A percentile compares a stretch with the other conserved stretches of the same genome.
These are phyloP conservation scores for Phytopythium montanum DNA, from an alignment of 352 stramenopile species.

Conservation along the genomic window DNA sequence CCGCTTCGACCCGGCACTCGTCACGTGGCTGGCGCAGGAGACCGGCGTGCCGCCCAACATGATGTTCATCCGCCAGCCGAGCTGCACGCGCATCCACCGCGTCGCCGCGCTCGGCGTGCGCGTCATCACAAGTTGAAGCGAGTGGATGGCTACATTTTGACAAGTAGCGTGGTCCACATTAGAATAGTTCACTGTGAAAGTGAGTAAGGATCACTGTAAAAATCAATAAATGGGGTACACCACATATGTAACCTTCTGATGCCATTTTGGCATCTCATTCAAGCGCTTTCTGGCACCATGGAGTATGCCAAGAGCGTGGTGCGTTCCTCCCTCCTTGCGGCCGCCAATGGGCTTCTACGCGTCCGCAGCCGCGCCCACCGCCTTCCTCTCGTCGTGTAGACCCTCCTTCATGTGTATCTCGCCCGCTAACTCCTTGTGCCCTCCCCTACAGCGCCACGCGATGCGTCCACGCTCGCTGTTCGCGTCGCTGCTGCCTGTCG, in stretches of 20 bases:
- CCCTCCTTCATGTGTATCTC: not conserved
- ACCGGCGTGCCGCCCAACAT: conserved; percentile 84
- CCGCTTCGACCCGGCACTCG: conserved; percentile 49
- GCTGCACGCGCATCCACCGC: conserved; percentile 88
- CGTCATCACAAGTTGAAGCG: conserved; percentile 77
- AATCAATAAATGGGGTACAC: not conserved
- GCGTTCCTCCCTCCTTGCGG: conserved; percentile 6
- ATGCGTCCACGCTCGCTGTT: conserved; percentile 60
- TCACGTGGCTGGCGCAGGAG: conserved; percentile 82
- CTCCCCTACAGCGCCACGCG: conserved; percentile 26
- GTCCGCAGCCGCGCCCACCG: not conserved
- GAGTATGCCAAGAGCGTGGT: conserved; percentile 63
- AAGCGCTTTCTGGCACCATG: conserved; percentile 20
- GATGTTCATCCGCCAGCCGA: conserved; percentile 93
- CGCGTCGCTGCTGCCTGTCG: conserved; percentile 42
- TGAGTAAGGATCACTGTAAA: not conserved
- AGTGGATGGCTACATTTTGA: not conserved
- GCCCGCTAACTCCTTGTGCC: not conserved
- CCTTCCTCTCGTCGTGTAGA: not conserved
- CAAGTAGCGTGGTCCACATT: not conserved
- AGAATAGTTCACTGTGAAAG: not conserved
- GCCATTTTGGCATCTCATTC: not conserved
- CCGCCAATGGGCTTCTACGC: no score
- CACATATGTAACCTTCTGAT: not conserved
- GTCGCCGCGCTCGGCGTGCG: conserved; percentile 82